Conservation (phyloP, 2,329 filamentous ascomycete genomes). For the Escovopsis weberi region DNA sequence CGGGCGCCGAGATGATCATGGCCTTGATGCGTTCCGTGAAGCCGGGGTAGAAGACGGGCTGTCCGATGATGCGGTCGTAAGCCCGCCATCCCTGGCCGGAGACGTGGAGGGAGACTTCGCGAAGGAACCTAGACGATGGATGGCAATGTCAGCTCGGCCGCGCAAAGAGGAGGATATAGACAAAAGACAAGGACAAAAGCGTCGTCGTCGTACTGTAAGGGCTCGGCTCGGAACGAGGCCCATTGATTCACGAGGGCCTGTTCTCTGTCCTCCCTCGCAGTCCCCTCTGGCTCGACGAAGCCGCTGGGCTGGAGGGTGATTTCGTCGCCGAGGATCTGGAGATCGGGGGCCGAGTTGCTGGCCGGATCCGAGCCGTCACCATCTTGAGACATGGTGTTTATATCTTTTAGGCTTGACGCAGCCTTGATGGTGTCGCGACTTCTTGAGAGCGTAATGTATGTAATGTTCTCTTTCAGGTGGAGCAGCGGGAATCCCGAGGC, state of each 20-base stretch:
- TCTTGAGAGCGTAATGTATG: too few relatives aligned
- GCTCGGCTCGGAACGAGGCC: conserved; percentile 66
- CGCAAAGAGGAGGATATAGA: background rate
- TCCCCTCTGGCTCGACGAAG: conserved; percentile 38
- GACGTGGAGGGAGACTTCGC: conserved; percentile 85
- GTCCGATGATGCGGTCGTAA: conserved; percentile 80
- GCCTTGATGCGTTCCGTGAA: conserved; percentile 84
- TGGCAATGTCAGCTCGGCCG: conserved; percentile 1
- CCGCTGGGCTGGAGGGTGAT: conserved; percentile 63
- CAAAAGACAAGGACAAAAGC: background rate
- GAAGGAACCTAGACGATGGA: conserved; percentile 54
- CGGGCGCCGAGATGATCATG: conserved; percentile 57
- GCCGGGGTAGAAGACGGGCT: conserved; percentile 83
- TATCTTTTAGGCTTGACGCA: background rate
- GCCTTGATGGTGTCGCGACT: background rate
- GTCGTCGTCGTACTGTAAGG: conserved; percentile 34
- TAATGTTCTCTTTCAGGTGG: background rate
- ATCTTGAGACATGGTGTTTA: conserved; percentile 16
- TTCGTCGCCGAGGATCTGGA: conserved; percentile 61
- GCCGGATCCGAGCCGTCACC: conserved; percentile 16
- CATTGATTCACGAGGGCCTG: conserved; percentile 67
- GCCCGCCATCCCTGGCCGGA: conserved; percentile 90
- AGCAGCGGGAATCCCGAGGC: background rate
- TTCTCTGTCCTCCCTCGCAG: conserved; percentile 41
- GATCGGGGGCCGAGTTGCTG: conserved; percentile 48